Base-by-base conservation (phyloP, 345 rosid genomes). In the Ceriops tagal region DNA sequence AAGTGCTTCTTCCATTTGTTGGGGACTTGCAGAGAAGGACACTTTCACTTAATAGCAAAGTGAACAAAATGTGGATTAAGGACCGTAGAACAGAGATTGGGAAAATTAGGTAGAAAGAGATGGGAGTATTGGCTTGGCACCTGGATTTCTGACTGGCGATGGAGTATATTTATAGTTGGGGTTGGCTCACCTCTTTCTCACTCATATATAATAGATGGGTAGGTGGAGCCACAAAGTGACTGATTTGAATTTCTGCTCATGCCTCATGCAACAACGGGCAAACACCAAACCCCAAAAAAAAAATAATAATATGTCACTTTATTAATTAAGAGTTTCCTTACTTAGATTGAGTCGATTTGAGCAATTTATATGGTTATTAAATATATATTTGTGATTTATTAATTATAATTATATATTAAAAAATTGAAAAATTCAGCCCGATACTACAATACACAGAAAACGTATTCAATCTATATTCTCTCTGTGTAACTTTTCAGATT, bases 1-100 rank as follows among this genome's bases (percentile, higher is more conserved):
- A 1, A 91, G 72, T 1, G 92, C 88, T 77, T 91, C 91, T 61
- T 91, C 97, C 97, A 91, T 83, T 56, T 55, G 19, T 2, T 8
- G 3, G 24, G 5, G 26, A 1, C 1, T 15, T 8, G 3, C 16
- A 8, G 6, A 21, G 30, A 30, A 27, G 5, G 18, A 15, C 1
- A 3, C 2, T 24, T 22, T 1, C 27, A 62, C 47, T 6, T 5
- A 43, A 24, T 21, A 15, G 1, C 3, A 61, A 18, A 5, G 26
- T 21, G 46, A 28, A 37, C 21, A 37, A 5, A 20, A 61, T 30
- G 10, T 21, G 47, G 32, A 22, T 16, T 20, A 31, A 19, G n/a
- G 65, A 53, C 8, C 34, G 16, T 27, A 11, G 7, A 21, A 16
- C 30, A 51, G 15, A 11, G 31, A 51, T 9, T 10, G 15, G 30